Evolutionary conservation across 78 protist genomes (phyloP).

Genomic region (Isochrysis galbana): DNA sequence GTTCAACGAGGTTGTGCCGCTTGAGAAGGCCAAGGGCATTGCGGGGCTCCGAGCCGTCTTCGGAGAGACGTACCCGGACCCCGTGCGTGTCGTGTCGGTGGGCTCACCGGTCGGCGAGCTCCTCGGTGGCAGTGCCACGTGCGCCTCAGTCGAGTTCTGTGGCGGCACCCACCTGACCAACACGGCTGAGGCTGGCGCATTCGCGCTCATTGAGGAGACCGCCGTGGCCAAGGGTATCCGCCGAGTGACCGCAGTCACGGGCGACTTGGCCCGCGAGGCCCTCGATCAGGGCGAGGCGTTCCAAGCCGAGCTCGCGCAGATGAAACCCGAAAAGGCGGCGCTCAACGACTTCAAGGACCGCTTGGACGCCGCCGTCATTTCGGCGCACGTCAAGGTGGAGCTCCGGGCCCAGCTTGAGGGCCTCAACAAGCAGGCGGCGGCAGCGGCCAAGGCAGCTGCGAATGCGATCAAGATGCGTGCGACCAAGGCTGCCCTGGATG

Average conservation of each 20-base stretch:
- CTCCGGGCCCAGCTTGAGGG: not conserved
- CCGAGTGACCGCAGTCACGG: slow-evolving; percentile 70
- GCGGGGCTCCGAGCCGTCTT: slow-evolving; percentile 83
- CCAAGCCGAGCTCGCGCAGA: not conserved
- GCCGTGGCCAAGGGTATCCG: slow-evolving; percentile 87
- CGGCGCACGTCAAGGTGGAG: not conserved
- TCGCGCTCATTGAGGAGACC: slow-evolving; percentile 80
- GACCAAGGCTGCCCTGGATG: not conserved
- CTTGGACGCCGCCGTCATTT: not conserved
- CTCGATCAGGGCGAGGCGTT: not conserved
- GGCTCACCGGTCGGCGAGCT: slow-evolving; percentile 56
- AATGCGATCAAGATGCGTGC: not conserved
- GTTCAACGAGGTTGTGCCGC: slow-evolving; percentile 59
- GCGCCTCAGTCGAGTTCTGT: slow-evolving; percentile 80
- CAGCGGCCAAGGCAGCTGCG: not conserved
- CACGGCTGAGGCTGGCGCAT: slow-evolving; percentile 70
- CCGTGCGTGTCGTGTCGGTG: slow-evolving; percentile 90
- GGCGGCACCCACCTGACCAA: slow-evolving; percentile 86
- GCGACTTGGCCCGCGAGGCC: not conserved
- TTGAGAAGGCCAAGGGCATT: slow-evolving; percentile 63
- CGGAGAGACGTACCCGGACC: slow-evolving; percentile 93
- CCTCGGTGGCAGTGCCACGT: not conserved
- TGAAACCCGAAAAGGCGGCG: not conserved
- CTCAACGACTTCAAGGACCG: not conserved
- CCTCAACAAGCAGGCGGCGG: not conserved